Conservation (phyloP, 2,329 filamentous ascomycete genomes). For the Xylariaceae sp. region DNA sequence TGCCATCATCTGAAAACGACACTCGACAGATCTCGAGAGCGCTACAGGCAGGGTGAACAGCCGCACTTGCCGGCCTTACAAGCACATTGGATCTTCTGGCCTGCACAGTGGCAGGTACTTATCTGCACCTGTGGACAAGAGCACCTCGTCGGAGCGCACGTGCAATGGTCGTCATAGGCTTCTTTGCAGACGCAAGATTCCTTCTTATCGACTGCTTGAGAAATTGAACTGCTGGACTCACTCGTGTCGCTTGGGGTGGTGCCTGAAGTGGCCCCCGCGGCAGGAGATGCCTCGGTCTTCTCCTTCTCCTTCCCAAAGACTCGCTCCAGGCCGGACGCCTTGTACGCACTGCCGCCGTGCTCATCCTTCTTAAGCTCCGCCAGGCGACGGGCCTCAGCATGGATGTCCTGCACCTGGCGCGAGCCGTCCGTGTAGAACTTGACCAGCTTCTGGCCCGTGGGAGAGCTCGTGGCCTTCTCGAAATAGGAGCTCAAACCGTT, state of each 20-base stretch:
- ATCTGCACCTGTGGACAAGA: no score
- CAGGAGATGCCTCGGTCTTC: conserved; percentile 10
- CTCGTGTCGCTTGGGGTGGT: conserved; percentile 1
- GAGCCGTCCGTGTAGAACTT: conserved; percentile 79
- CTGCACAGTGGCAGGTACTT: no score
- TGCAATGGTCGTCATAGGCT: no score
- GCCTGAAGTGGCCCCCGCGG: conserved; percentile 13
- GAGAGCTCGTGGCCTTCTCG: conserved; percentile 81
- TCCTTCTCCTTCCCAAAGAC: conserved; percentile 49
- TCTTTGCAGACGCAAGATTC: no score
- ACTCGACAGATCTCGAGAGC: no score
- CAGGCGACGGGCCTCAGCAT: conserved; percentile 79
- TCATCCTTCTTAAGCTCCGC: conserved; percentile 77
- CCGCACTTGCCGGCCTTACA: no score
- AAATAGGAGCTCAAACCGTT: conserved; percentile 79
- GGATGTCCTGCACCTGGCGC: conserved; percentile 90
- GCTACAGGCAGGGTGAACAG: no score
- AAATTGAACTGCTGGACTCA: not conserved
- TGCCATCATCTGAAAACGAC: no score
- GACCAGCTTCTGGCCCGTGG: conserved; percentile 80
- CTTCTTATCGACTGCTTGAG: no score
- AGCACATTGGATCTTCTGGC: no score
- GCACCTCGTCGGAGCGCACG: no score
- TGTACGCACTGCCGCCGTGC: conserved; percentile 50
- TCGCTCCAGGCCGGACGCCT: conserved; percentile 49